Evolutionary conservation across 2,329 filamentous ascomycete species (phyloP), one percentile per base, ranked within the genome.

Genomic region (Verticillium tricorpus): DNA sequence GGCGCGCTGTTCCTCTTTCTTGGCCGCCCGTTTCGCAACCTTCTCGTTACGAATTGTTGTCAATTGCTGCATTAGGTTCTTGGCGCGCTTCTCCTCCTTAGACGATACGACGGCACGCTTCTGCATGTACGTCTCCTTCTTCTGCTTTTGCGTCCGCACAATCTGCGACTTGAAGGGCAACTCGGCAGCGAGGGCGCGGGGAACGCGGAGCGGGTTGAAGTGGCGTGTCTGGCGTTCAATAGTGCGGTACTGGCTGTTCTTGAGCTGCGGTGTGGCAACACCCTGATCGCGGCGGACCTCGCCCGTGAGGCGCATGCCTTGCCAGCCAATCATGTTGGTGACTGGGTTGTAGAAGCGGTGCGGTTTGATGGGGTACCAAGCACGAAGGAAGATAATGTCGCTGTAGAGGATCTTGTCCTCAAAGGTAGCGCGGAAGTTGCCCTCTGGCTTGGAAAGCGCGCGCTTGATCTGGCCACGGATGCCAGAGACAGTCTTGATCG

Each of bases 401-500:
- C 89, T 92, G 85, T 97, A 93, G 59, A 99, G 83, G 65, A 99
- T 92, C 80, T 98, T 99, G 84, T 99, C 95, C 76, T 99, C 95
- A 69, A 99, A 99, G 0, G 95, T 98, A 28, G 95, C 95, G 70
- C 96, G 88, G 86, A 96, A 98, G 77, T 94, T 90, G 57, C 95
- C 95, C 67, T 99, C 95, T 1, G 95, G 94, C 70, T 97, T 96
- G 73, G 88, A 89, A 1, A 99, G 83, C 0, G 95, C 94, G 64
- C 93, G 89, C 81, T 99, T 99, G 85, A 99, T 97, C 77, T 99
- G 95, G 64, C 95, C 95, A 52, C 95, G 86, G 64, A 99, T 88
- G 59, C 96, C 96, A 1, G 93, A 97, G 28, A 99, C 96, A 0
- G 96, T 99, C 72, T 93, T 92, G 78, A 99, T 94, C 61, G 91